phyloP scores from a whole-genome alignment of 768 basidiomycete species.

The Holtermannia corniformis region DNA sequence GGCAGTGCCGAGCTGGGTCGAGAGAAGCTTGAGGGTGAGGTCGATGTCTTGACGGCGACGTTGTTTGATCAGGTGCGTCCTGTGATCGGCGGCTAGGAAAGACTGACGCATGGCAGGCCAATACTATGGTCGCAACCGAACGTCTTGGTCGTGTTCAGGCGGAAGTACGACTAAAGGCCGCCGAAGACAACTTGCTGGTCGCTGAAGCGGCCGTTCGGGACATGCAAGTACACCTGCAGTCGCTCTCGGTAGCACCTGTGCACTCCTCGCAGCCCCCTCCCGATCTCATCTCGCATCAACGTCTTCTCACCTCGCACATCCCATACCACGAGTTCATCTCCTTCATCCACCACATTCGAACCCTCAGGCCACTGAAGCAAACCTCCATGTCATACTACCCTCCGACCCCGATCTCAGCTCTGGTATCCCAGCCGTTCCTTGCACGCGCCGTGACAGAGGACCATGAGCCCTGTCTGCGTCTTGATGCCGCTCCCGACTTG shows the following conservation, averaged over 20 bases:
- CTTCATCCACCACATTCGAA: conserved; percentile 67
- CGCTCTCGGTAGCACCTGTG: conserved; percentile 43
- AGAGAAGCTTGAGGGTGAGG: conserved; percentile 76
- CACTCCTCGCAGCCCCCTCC: neutral
- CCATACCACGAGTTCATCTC: conserved; percentile 72
- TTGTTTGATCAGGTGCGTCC: conserved; percentile 55
- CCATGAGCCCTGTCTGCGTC: conserved; percentile 82
- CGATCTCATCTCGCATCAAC: neutral
- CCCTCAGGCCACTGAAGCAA: conserved; percentile 54
- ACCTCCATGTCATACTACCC: conserved; percentile 42
- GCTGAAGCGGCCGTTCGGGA: conserved; percentile 75
- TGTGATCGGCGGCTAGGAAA: neutral
- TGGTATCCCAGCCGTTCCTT: conserved; percentile 70
- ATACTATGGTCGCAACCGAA: conserved; percentile 96
- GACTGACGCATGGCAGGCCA: conserved; percentile 55
- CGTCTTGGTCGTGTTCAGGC: conserved; percentile 58
- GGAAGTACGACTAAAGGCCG: conserved; percentile 63
- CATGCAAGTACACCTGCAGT: conserved; percentile 79
- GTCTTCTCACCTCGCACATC: conserved; percentile 49
- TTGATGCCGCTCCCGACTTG: conserved; percentile 87
- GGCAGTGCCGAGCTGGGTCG: conserved; percentile 82
- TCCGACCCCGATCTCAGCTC: conserved; percentile 55
- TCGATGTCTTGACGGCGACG: conserved; percentile 84
- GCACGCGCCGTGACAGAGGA: conserved; percentile 69
- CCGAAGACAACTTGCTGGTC: conserved; percentile 66